Conservation (phyloP, 2,329 filamentous ascomycete genomes). For the Aschersonia sp. region DNA sequence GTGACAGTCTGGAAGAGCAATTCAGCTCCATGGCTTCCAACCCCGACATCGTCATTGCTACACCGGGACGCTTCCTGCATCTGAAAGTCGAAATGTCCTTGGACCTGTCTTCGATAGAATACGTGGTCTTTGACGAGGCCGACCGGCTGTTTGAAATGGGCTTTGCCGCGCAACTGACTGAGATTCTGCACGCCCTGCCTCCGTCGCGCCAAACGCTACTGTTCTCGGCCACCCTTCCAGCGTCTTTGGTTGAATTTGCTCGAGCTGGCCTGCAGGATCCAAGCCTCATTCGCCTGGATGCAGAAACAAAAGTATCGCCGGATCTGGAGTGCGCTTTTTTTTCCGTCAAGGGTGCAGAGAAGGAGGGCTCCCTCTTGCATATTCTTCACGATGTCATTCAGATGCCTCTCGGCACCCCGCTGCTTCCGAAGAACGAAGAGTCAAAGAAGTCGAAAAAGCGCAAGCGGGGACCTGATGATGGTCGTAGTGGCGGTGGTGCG, state of each 20-base stretch:
- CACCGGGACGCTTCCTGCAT: conserved; percentile 90
- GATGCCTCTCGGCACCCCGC: conserved; percentile 56
- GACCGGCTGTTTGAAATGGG: conserved; percentile 98
- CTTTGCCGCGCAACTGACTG: conserved; percentile 81
- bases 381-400: conserved; percentile 86
- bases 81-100: conserved; percentile 92
- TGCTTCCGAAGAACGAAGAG: conserved; percentile 27
- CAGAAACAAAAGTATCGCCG: conserved; percentile 89
- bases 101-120: conserved; percentile 79
- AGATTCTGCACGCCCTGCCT: conserved; percentile 83
- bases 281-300: conserved; percentile 76
- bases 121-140: conserved; percentile 95
- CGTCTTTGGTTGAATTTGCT: conserved; percentile 90
- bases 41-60: conserved; percentile 94
- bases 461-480: conserved; percentile 34
- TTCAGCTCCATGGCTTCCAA: conserved; percentile 87
- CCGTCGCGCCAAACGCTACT: conserved; percentile 75
- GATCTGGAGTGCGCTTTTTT: conserved; percentile 96
- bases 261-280: conserved; percentile 87
- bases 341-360: conserved; percentile 79
- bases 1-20: conserved; percentile 90
- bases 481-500: conserved; percentile 28
- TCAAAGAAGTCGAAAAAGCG: conserved; percentile 50
- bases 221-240: conserved; percentile 90
- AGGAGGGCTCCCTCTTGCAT: conserved; percentile 82